phyloP scores from a whole-genome alignment of 2,329 filamentous ascomycete species.

The Chrysoporthe austroafricana region DNA sequence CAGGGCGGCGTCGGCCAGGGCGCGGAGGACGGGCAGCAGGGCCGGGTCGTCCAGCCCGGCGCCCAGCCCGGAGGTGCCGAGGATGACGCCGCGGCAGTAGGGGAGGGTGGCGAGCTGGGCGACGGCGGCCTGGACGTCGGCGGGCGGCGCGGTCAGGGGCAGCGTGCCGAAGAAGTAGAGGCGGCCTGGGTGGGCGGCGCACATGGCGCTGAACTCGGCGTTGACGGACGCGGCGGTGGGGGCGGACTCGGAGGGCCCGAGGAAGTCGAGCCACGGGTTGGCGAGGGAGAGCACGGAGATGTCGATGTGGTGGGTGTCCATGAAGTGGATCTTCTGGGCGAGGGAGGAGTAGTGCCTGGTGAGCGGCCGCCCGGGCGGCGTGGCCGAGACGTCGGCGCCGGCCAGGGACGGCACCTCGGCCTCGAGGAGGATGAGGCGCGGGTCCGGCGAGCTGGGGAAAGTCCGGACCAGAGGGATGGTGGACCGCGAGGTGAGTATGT shows the following conservation, averaged over 20 bases:
- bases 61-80: slow-evolving; percentile 83
- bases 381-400: slow-evolving; percentile 52
- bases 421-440: slow-evolving; percentile 64
- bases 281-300: slow-evolving; percentile 86
- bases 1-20: slow-evolving; percentile 66
- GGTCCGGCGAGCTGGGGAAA: slow-evolving; percentile 58
- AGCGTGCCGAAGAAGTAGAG: slow-evolving; percentile 85
- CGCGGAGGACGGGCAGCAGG: slow-evolving; percentile 73
- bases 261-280: slow-evolving; percentile 93
- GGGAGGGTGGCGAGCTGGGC: slow-evolving; percentile 62
- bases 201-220: slow-evolving; percentile 75
- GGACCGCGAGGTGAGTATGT: slow-evolving; percentile 60
- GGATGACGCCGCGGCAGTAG: slow-evolving; percentile 81
- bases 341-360: slow-evolving; percentile 84
- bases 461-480: slow-evolving; percentile 73
- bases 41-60: slow-evolving; percentile 77
- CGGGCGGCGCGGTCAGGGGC: slow-evolving; percentile 70
- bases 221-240: slow-evolving; percentile 72
- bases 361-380: slow-evolving; percentile 76
- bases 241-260: slow-evolving; percentile 64
- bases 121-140: slow-evolving; percentile 68
- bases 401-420: slow-evolving; percentile 36
- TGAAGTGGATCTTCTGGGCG: slow-evolving; percentile 79
- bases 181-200: slow-evolving; percentile 65
- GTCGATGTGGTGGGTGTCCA: slow-evolving; percentile 81